Conservation (phyloP, 345 rosid species). For the Trapa incisa region DNA sequence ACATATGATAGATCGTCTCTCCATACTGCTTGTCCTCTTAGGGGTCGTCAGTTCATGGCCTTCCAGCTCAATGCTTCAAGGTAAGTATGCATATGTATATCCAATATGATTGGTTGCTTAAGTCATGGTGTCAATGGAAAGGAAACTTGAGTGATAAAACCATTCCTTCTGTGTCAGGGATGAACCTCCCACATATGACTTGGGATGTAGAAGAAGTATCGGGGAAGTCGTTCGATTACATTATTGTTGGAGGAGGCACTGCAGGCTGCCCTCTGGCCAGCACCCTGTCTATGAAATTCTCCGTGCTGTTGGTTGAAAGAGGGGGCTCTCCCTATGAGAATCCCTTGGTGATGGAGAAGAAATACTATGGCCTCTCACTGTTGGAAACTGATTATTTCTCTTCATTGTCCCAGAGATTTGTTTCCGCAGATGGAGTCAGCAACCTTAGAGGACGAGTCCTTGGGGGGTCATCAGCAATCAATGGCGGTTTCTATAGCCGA, state of each 20-base stretch:
- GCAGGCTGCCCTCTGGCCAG: slow-evolving; percentile 64
- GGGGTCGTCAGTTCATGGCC: slow-evolving; percentile 6
- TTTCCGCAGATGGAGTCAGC: slow-evolving; percentile 39
- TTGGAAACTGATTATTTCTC: slow-evolving; percentile 45
- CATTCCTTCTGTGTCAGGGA: slow-evolving; percentile 19
- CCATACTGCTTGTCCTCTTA: slow-evolving; percentile 9
- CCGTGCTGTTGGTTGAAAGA: slow-evolving; percentile 53
- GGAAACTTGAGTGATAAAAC: background rate
- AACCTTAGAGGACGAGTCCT: slow-evolving; percentile 51
- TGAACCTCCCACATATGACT: slow-evolving; percentile 41
- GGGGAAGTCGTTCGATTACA: slow-evolving; percentile 64
- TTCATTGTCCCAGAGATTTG: slow-evolving; percentile 49
- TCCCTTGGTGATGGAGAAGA: slow-evolving; percentile 32
- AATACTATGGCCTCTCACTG: slow-evolving; percentile 36
- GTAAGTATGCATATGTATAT: slow-evolving; percentile 12
- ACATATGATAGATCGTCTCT: slow-evolving; percentile 9
- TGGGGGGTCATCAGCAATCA: slow-evolving; percentile 60
- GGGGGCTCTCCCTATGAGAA: slow-evolving; percentile 56
- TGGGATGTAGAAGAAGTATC: slow-evolving; percentile 37
- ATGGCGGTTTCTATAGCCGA: slow-evolving; percentile 66
- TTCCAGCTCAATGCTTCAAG: slow-evolving; percentile 15
- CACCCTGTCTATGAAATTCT: slow-evolving; percentile 44
- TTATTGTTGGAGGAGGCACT: slow-evolving; percentile 61
- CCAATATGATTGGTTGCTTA: background rate
- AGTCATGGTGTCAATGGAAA: background rate